These are phyloP conservation scores for Stemphylium vesicarium DNA, from an alignment of 2,329 filamentous ascomycete genomes.

Conservation along the genomic window DNA sequence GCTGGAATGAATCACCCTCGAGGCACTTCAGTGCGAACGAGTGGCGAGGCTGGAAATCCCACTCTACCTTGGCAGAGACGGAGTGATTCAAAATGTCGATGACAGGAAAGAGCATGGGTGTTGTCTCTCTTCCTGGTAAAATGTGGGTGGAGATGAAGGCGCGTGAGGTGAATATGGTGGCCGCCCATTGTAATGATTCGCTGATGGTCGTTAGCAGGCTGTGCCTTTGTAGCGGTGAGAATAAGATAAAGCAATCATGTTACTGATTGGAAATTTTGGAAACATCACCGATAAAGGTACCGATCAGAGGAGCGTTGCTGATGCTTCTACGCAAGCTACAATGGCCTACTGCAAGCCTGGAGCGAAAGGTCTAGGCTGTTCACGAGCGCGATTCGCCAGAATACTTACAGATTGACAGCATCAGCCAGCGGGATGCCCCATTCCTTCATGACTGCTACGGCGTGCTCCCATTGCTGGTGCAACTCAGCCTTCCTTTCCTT, in stretches of 20 bases:
- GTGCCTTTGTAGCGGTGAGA: neutral
- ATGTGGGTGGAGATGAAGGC: conserved; percentile 55
- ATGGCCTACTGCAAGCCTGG: neutral
- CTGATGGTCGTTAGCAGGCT: conserved; percentile 41
- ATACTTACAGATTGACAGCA: conserved; percentile 34
- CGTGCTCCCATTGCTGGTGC: conserved; percentile 34
- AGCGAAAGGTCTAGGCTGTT: neutral
- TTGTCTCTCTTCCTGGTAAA: conserved; percentile 35
- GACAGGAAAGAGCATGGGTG: conserved; percentile 57
- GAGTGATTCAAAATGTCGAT: conserved; percentile 59
- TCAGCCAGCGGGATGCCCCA: conserved; percentile 22
- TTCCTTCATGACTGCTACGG: conserved; percentile 27
- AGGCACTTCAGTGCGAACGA: conserved; percentile 50
- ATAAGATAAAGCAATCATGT: neutral
- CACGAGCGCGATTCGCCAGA: neutral
- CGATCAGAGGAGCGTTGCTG: neutral
- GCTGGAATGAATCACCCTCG: conserved; percentile 40
- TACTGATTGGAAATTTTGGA: neutral
- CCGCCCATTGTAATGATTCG: conserved; percentile 58
- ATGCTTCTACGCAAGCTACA: neutral
- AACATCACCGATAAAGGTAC: neutral
- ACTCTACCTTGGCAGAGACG: conserved; percentile 55
- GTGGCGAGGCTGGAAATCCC: conserved; percentile 46
- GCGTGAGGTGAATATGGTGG: conserved; percentile 59
- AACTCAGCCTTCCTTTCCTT: conserved; percentile 27